Base-by-base conservation (phyloP, 176 grass and related monocot genomes). In the Neostapfia colusana region DNA sequence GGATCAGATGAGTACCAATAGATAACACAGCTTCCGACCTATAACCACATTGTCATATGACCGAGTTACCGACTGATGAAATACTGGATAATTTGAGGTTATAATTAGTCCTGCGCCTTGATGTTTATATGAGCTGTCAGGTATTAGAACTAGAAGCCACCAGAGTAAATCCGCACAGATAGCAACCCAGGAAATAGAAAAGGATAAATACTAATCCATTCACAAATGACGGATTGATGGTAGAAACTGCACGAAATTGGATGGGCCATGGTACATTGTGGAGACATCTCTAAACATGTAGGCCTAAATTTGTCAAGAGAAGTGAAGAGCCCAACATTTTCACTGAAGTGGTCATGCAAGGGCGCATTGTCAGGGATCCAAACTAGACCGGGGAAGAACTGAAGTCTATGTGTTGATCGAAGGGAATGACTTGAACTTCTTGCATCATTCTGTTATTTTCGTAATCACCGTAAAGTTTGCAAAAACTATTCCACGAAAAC, bases 1-100 rank as follows among this genome's bases (percentile, higher is more conserved):
- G 91, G 46, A 90, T 90, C 37, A 85, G 48, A 88, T 82, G 85
- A 70, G 79, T 62, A 62, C 91, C 91, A 63, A 93, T 79, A 60
- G 91, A 88, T 17, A 93, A 67, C 62, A 84, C 79, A 35, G 88
- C 43, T 66, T 93, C 91, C 35, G 83, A 51, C 85, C 91, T 93
- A 65, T 61, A 82, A 78, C 49, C n/a, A 38, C 11, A 69, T 2
- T 27, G 44, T 63, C 20, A 69, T 56, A 79, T 67, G 25, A 25
- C 13, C 4, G 35, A 62, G 46, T 63, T 38, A 1, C 20, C 37
- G 26, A 37, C 53, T 55, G 40, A 61, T 21, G 34, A 73, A 72
- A 4, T 50, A 21, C 31, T 2, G 17, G 64, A 27, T 51, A 80
- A 50, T 1, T 68, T 31, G 23, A 64, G 51, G 46, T 42, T 10